A percentile compares a stretch with the other conserved stretches of the same genome.
These are phyloP conservation scores for Suhomyces maxii DNA, from an alignment of 1,139 yeast genomes.

Conservation along the genomic window DNA sequence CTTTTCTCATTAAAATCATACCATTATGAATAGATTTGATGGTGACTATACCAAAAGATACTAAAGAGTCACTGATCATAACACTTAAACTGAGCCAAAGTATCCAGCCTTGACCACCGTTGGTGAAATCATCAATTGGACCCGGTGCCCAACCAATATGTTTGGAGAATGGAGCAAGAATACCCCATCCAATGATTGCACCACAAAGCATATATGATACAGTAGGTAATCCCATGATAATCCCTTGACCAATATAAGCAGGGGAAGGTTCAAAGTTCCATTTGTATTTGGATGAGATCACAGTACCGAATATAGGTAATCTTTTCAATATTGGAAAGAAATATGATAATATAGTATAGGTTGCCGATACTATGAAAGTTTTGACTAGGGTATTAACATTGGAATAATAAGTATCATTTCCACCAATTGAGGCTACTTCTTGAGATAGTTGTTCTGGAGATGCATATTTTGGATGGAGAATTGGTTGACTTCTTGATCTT, in stretches of 20 bases:
- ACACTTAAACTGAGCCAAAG: constrained; percentile 91
- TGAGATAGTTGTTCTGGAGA: background rate
- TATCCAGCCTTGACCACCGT: constrained; percentile 97
- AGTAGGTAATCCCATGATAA: constrained; percentile 94
- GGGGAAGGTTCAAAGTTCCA: constrained; percentile 97
- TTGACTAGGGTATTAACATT: constrained; percentile 57
- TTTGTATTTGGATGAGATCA: constrained; percentile 63
- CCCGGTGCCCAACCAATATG: constrained; percentile 85
- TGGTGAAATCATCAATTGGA: constrained; percentile 85
- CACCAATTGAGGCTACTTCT: background rate
- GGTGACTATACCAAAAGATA: constrained; percentile 71
- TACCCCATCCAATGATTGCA: constrained; percentile 86
- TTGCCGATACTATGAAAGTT: constrained; percentile 70
- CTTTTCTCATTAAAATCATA: constrained; percentile 5
- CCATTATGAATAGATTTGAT: constrained; percentile 36
- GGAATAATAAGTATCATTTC: constrained; percentile 16
- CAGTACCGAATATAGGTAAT: constrained; percentile 73
- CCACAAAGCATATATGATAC: constrained; percentile 91
- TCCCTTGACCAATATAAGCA: constrained; percentile 96
- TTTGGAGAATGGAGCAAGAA: constrained; percentile 79
- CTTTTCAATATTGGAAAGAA: constrained; percentile 68
- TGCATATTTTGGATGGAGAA: background rate
- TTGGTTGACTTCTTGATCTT: background rate
- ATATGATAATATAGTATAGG: constrained; percentile 69
- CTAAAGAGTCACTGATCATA: constrained; percentile 90